A percentile compares a stretch with the other conserved stretches of the same genome.
Conservation (phyloP, 805 yeast species). For the Metschnikowia kofuensis region DNA sequence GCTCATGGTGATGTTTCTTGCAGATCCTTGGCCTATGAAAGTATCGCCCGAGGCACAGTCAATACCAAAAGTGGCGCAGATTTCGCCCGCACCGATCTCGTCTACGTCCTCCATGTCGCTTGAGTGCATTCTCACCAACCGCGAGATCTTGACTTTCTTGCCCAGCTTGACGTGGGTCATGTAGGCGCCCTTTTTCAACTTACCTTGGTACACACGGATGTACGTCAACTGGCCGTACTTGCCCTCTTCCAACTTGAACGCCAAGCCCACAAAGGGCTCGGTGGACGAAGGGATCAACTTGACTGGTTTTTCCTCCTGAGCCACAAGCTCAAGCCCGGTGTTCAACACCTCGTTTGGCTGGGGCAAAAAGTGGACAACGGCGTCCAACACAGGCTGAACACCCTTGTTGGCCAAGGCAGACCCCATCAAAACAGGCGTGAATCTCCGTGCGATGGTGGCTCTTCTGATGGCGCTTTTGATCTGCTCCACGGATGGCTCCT, state of each 20-base stretch:
- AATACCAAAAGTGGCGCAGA: slow-evolving; percentile 98
- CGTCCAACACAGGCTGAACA: slow-evolving; percentile 91
- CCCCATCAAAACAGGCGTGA: slow-evolving; percentile 99
- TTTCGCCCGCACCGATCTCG: slow-evolving; percentile 96
- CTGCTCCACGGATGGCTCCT: slow-evolving; percentile 80
- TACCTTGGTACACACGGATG: slow-evolving; percentile 95
- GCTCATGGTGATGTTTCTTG: slow-evolving; percentile 80
- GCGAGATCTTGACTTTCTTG: slow-evolving; percentile 86
- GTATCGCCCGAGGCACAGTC: slow-evolving; percentile 99
- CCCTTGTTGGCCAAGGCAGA: slow-evolving; percentile 97
- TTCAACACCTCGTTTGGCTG: slow-evolving; percentile 92
- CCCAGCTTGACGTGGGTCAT: slow-evolving; percentile 89
- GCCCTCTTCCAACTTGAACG: slow-evolving; percentile 99
- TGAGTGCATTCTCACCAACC: slow-evolving; percentile 97
- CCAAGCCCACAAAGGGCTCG: slow-evolving; percentile 90
- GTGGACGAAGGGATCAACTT: slow-evolving; percentile 67
- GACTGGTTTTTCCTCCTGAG: slow-evolving; percentile 54
- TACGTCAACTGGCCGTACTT: slow-evolving; percentile 97
- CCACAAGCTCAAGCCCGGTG: slow-evolving; percentile 79
- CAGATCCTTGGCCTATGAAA: slow-evolving; percentile 72
- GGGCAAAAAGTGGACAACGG: slow-evolving; percentile 93
- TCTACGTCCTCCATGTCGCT: slow-evolving; percentile 98
- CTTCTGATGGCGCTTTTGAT: slow-evolving; percentile 88
- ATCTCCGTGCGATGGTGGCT: slow-evolving; percentile 90
- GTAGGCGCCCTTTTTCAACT: slow-evolving; percentile 83